Evolutionary conservation across 2,329 filamentous ascomycete genomes (phyloP).

Genomic region (Achaetomium macrosporum): DNA sequence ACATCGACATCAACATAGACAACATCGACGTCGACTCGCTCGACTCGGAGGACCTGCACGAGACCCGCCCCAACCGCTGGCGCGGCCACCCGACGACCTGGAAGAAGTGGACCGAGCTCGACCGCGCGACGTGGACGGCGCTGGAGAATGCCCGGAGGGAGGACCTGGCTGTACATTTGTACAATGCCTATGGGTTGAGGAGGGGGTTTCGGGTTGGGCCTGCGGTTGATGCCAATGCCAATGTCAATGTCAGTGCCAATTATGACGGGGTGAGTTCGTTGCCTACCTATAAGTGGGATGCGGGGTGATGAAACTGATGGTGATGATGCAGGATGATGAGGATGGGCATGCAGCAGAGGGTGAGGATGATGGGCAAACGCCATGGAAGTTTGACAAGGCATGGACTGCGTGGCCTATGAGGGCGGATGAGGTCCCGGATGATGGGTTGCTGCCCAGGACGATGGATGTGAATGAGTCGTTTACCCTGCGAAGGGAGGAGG

Average conservation of each 20-base stretch:
- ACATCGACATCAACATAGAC: background rate
- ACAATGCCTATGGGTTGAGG: conserved; percentile 66
- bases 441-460: conserved; percentile 41
- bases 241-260: background rate
- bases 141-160: conserved; percentile 57
- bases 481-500: conserved; percentile 42
- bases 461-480: conserved; percentile 45
- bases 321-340: background rate
- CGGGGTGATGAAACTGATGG: background rate
- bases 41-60: conserved; percentile 20
- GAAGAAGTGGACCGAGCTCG: conserved; percentile 54
- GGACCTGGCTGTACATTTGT: conserved; percentile 71
- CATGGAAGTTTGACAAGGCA: conserved; percentile 47
- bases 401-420: conserved; percentile 88
- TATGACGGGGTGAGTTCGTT: background rate
- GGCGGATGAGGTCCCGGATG: conserved; percentile 53
- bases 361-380: conserved; percentile 14
- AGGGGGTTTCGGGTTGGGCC: conserved; percentile 7
- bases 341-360: conserved; percentile 18
- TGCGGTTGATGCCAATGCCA: background rate
- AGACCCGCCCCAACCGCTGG: conserved; percentile 64
- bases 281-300: background rate
- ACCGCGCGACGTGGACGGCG: conserved; percentile 57
- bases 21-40: conserved; percentile 22
- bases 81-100: conserved; percentile 62